phyloP scores from a whole-genome alignment of 352 stramenopile species.

The Aphanomyces cochlioides region DNA sequence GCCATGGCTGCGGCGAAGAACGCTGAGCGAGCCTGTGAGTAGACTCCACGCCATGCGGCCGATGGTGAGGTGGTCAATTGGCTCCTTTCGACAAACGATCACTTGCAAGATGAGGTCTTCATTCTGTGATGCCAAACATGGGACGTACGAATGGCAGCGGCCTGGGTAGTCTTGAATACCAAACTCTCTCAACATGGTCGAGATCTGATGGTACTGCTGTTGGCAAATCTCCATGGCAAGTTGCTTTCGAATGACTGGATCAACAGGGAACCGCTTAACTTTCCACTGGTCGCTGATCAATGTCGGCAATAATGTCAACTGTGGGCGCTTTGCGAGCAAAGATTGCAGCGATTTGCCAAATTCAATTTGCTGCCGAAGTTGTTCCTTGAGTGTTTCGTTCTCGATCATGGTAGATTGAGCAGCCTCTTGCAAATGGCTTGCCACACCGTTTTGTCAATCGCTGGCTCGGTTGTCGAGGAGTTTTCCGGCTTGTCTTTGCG shows the following conservation, averaged over 20 bases:
- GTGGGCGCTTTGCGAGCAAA: conserved; percentile 5
- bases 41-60: background rate
- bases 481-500: background rate
- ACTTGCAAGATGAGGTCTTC: conserved; percentile 7
- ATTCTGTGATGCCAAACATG: background rate
- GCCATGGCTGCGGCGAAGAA: background rate
- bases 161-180: background rate
- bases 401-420: conserved; percentile 7
- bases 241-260: background rate
- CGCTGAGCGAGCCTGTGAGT: background rate
- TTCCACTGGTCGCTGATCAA: background rate
- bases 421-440: conserved; percentile 13
- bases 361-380: conserved; percentile 25
- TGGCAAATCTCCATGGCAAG: conserved; percentile 2
- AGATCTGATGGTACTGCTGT: conserved; percentile 4
- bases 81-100: background rate
- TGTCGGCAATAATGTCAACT: conserved; percentile 13
- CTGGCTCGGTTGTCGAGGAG: background rate
- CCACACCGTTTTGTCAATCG: background rate
- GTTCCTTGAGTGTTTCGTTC: conserved; percentile 16
- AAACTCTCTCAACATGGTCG: background rate
- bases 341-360: conserved; percentile 21
- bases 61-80: background rate
- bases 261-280: background rate
- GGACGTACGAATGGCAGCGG: background rate